Evolutionary conservation across 208 protist genomes (phyloP).

Genomic region (Leishmania martiniquensis): DNA sequence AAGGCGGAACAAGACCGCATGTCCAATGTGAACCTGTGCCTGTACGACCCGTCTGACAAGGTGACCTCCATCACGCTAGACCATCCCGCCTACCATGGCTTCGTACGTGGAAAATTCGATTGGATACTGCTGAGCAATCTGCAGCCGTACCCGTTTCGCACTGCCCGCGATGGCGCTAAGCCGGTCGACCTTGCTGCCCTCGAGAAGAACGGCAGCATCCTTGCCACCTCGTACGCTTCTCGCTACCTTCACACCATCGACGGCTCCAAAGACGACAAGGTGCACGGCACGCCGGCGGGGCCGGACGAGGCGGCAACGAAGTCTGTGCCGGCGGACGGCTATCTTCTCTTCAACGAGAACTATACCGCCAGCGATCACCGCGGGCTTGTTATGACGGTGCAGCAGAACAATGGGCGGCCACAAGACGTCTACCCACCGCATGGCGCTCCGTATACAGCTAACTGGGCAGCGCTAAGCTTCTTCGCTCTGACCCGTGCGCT

Average conservation of each 20-base stretch:
- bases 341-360: constrained; percentile 78
- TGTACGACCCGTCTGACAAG: constrained; percentile 82
- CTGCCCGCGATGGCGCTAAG: constrained; percentile 21
- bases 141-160: constrained; percentile 24
- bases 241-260: constrained; percentile 27
- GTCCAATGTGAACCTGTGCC: constrained; percentile 56
- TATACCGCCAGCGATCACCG: constrained; percentile 71
- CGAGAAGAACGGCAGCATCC: constrained; percentile 34
- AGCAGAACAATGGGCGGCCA: constrained; percentile 39
- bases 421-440: constrained; percentile 48
- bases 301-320: constrained; percentile 16
- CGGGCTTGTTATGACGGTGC: constrained; percentile 62
- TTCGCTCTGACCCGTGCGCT: constrained; percentile 40
- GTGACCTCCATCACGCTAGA: constrained; percentile 62
- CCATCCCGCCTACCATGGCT: constrained; percentile 58
- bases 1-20: constrained; percentile 31
- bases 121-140: constrained; percentile 83
- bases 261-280: constrained; percentile 19
- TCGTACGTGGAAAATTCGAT: constrained; percentile 76
- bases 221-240: constrained; percentile 18
- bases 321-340: constrained; percentile 44
- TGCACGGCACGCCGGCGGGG: constrained; percentile 1
- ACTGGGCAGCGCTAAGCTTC: constrained; percentile 22
- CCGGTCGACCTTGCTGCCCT: constrained; percentile 36
- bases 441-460: constrained; percentile 52